Evolutionary conservation across 805 yeast genomes (phyloP).

Genomic region (Wickerhamiella dianesei): DNA sequence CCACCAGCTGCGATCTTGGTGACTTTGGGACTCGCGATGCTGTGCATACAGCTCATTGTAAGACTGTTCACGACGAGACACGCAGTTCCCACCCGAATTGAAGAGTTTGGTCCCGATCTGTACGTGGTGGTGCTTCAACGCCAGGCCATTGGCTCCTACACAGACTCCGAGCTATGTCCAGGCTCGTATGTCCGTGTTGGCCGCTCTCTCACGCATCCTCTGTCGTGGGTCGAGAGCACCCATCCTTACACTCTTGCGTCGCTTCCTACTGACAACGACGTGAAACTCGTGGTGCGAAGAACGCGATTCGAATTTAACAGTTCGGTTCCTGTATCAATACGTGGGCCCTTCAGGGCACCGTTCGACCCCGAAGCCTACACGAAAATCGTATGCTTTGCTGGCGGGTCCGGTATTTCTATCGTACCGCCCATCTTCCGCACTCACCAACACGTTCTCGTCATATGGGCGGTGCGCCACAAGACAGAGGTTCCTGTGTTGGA

Average conservation of each 20-base stretch:
- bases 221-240: slow-evolving; percentile 31
- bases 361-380: slow-evolving; percentile 12
- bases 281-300: slow-evolving; percentile 27
- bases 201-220: slow-evolving; percentile 17
- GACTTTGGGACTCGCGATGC: slow-evolving; percentile 34
- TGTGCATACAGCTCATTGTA: slow-evolving; percentile 43
- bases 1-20: slow-evolving; percentile 57
- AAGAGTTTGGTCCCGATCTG: slow-evolving; percentile 31
- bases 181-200: slow-evolving; percentile 36
- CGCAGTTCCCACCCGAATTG: slow-evolving; percentile 16
- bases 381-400: slow-evolving; percentile 15
- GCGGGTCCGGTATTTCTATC: slow-evolving; percentile 17
- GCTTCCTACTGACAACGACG: slow-evolving; percentile 31
- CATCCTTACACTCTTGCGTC: slow-evolving; percentile 38
- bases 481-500: slow-evolving; percentile 1
- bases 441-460: slow-evolving; percentile 1
- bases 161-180: slow-evolving; percentile 11
- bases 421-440: slow-evolving; percentile 1
- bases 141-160: slow-evolving; percentile 16
- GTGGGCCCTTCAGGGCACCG: slow-evolving; percentile 28
- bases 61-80: slow-evolving; percentile 28
- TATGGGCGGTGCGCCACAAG: slow-evolving; percentile 7
- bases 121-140: slow-evolving; percentile 33
- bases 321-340: slow-evolving; percentile 25
- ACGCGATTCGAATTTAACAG: slow-evolving; percentile 23